Evolutionary conservation across 768 basidiomycete genomes (phyloP), one percentile per base, ranked within the genome.

Genomic region (Tephrocybe sp.): DNA sequence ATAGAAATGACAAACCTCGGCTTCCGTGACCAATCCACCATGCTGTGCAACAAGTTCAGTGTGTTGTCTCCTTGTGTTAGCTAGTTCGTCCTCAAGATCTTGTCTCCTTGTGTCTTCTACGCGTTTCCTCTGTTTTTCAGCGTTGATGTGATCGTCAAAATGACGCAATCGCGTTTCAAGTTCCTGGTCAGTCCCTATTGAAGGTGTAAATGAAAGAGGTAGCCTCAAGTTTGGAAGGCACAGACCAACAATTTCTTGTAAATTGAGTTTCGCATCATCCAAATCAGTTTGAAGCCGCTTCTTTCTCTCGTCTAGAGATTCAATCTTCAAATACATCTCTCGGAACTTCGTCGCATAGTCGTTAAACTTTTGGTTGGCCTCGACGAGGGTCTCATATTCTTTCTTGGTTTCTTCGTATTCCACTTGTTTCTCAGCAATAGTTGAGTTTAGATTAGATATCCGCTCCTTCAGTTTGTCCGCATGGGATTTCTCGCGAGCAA

Each of bases 341-440:
- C 91, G 80, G 64, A 98, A 97, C 61, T 87, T 87, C 18, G 83
- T 84, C 3, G 90, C 86, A 37, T 83, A 78, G 42, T 96, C 89
- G 59, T 91, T 86, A 64, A 94, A 94, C 50, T 79, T 84, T 45
- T 77, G 72, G 60, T 92, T 92, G n/a, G 81, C 76, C 51, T 77
- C 74, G 32, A 83, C 84, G 16, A 88, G 70, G 13, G 70, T 71
- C 22, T 92, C 83, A 55, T 87, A 84, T 52, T 81, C 67, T 12
- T 72, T 75, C 60, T 87, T 85, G 12, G 84, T 77, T 35, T 84
- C 78, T 50, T 94, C 89, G 41, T 85, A 83, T 47, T 89, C 80
- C 4, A 82, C 71, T 54, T 93, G 83, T 62, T 91, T 94, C 1
- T 74, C 68, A 3, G 82, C 77, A 58, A 96, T 85, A 1, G 68